phyloP scores from a whole-genome alignment of 352 stramenopile genomes.

The Phytophthora macrochlamydospora region DNA sequence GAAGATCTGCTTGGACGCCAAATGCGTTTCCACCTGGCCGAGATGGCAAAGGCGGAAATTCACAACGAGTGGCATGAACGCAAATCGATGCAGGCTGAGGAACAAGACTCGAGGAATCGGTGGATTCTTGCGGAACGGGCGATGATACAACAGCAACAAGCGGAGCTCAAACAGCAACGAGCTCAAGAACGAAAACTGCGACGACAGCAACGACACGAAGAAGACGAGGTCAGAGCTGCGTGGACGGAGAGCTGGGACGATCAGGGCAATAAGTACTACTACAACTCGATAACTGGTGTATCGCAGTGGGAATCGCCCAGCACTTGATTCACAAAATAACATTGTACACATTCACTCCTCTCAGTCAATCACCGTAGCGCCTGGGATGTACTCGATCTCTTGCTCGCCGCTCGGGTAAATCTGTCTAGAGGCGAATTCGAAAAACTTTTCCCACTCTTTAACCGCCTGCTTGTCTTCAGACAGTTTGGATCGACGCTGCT shows the following conservation, averaged over 20 bases:
- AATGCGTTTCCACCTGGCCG: slow-evolving; percentile 37
- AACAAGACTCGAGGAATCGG: slow-evolving; percentile 34
- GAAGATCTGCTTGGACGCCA: slow-evolving; percentile 63
- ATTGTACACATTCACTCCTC: background rate
- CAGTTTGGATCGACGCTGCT: slow-evolving; percentile 40
- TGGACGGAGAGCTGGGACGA: slow-evolving; percentile 62
- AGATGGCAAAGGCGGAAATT: slow-evolving; percentile 32
- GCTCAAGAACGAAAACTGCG: slow-evolving; percentile 36
- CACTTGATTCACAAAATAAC: background rate
- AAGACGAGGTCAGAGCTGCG: slow-evolving; percentile 31
- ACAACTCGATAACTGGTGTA: slow-evolving; percentile 54
- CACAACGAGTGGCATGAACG: slow-evolving; percentile 46
- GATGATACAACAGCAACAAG: slow-evolving; percentile 27
- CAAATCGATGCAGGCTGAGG: slow-evolving; percentile 53
- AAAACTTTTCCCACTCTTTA: slow-evolving; percentile 75
- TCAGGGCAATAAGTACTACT: slow-evolving; percentile 63
- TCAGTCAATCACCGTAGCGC: slow-evolving; percentile 7
- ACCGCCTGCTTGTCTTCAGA: slow-evolving; percentile 52
- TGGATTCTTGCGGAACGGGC: slow-evolving; percentile 42
- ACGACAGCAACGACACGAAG: slow-evolving; percentile 40
- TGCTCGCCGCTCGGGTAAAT: slow-evolving; percentile 34
- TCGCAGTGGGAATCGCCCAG: slow-evolving; percentile 57
- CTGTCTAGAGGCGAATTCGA: slow-evolving; percentile 48
- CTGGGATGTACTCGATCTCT: slow-evolving; percentile 8
- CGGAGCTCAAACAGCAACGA: slow-evolving; percentile 38